Evolutionary conservation across 768 basidiomycete species (phyloP), one percentile per base, ranked within the genome.

Genomic region (Tulasnella sp.): DNA sequence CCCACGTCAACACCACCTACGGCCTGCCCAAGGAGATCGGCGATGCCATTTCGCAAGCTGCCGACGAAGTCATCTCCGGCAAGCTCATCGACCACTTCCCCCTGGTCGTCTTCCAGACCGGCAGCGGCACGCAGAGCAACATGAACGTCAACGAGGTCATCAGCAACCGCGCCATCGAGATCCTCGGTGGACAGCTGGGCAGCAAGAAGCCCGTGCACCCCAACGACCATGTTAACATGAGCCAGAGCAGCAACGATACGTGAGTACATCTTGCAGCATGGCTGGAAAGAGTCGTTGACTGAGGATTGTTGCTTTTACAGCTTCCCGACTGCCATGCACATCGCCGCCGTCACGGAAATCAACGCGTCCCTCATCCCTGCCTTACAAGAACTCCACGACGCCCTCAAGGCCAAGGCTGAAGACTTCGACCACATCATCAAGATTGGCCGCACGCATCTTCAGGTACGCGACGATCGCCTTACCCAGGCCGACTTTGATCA

Each of bases 71-170:
- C 83, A 99, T 99, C 85, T 94, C 94, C 72, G 97, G 97, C 76
- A 95, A 96, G 85, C 90, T 99, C 81, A 89, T 93, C 31, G 96
- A 96, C 83, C 94, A 99, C 87, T 99, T 99, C 88, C 98, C 98
- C 37, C 89, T 99, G 54, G 98, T 99, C 50, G 97, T 99, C 60
- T 99, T 98, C 91, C 98, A 99, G 87, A 99, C 98, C 34, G 98
- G 98, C 81, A 97, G 95, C 79, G 98, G 98, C 28, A 99, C 98
- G 1, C 98, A 99, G 86, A 97, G 94, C 85, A 99, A 99, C 89
- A 99, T 99, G 98, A 99, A 95, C 86, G 95, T 91, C 81, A 99
- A 99, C 86, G 98, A 99, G 91, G 96, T 98, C 84, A 97, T 99
- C 85, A 97, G 97, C 37, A 99, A 99, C 86, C 93, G 97, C 81